These are phyloP conservation scores for Phoenix dactylifera DNA, from an alignment of 176 grass and related monocot genomes.

Conservation along the genomic window DNA sequence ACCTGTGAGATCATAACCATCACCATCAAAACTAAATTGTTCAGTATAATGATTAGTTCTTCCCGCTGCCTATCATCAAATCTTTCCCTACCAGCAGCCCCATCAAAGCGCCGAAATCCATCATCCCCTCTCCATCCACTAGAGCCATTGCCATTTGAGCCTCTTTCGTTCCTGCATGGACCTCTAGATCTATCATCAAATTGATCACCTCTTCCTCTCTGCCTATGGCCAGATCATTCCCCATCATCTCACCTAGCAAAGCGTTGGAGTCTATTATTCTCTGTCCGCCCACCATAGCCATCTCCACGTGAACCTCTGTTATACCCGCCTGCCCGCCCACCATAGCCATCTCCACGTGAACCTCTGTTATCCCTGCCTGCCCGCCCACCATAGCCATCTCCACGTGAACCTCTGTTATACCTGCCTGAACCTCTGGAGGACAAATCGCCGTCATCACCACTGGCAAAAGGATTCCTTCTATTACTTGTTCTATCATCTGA, in stretches of 20 bases:
- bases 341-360: constrained; percentile 17
- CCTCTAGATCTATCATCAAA: constrained; percentile 34
- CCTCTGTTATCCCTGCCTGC: neutral
- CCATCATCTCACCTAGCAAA: constrained; percentile 9
- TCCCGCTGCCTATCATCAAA: constrained; percentile 16
- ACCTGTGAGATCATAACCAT: constrained; percentile 16
- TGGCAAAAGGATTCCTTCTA: constrained; percentile 14
- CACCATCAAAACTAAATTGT: neutral
- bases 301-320: constrained; percentile 12
- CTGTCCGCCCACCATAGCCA: constrained; percentile 15
- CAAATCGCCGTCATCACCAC: neutral
- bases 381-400: neutral
- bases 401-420: constrained; percentile 8
- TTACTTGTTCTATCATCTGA: constrained; percentile 22
- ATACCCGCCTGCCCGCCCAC: neutral
- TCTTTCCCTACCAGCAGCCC: neutral
- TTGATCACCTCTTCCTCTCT: constrained; percentile 18
- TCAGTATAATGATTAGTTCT: constrained; percentile 11
- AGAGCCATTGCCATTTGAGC: neutral
- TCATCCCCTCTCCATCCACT: constrained; percentile 5
- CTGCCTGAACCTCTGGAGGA: constrained; percentile 1
- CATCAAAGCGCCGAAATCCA: neutral
- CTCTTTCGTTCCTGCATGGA: constrained; percentile 30
- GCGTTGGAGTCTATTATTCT: constrained; percentile 18
- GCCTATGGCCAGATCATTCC: constrained; percentile 5